Evolutionary conservation across 208 protist genomes (phyloP).

Genomic region (Trypanosoma congolense): DNA sequence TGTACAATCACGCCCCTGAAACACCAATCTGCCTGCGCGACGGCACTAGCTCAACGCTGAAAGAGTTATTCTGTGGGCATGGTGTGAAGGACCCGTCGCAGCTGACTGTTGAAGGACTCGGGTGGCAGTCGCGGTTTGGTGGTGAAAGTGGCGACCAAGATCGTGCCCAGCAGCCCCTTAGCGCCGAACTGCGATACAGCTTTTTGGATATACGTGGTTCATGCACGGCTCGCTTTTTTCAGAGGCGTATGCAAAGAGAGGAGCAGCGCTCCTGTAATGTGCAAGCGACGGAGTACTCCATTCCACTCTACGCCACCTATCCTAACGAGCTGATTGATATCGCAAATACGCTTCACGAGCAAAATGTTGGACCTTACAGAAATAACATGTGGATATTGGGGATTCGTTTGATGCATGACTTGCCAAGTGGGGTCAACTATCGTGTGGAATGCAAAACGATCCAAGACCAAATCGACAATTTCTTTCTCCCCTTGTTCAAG

Average conservation of each 20-base stretch:
- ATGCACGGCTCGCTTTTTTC: conserved; percentile 50
- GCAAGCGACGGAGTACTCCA: conserved; percentile 75
- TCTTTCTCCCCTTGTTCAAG: conserved; percentile 97
- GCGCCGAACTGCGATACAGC: conserved; percentile 77
- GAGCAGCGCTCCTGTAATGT: conserved; percentile 37
- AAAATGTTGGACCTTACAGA: conserved; percentile 56
- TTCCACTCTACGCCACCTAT: conserved; percentile 77
- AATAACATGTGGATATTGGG: conserved; percentile 94
- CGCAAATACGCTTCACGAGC: conserved; percentile 47
- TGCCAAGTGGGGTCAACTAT: conserved; percentile 32
- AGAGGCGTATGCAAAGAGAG: conserved; percentile 43
- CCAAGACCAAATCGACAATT: conserved; percentile 92
- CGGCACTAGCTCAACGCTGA: conserved; percentile 62
- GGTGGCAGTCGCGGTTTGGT: conserved; percentile 55
- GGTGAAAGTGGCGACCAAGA: conserved; percentile 27
- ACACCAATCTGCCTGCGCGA: conserved; percentile 43
- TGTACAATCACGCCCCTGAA: conserved; percentile 53
- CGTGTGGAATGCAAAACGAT: conserved; percentile 73
- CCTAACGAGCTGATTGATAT: conserved; percentile 53
- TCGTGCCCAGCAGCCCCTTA: conserved; percentile 33
- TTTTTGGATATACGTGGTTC: conserved; percentile 64
- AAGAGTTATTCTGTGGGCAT: conserved; percentile 62
- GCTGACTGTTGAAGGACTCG: conserved; percentile 80
- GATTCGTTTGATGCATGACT: conserved; percentile 73
- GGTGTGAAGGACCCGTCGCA: conserved; percentile 48